A percentile compares a stretch with the other conserved stretches of the same genome.
These are phyloP conservation scores for Suhomyces terraborum DNA, from an alignment of 1,139 yeast genomes.

Conservation along the genomic window DNA sequence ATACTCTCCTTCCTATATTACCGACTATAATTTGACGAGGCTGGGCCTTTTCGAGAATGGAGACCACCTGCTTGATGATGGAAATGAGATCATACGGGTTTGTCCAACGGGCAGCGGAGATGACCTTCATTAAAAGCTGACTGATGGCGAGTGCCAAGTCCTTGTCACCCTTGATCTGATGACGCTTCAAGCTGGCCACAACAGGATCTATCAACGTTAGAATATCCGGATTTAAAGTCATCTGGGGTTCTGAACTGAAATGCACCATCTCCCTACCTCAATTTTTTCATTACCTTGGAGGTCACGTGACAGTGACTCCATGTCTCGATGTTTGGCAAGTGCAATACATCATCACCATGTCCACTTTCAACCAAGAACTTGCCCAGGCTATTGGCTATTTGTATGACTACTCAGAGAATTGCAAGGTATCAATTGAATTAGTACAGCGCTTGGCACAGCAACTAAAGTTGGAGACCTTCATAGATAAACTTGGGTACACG, in stretches of 20 bases:
- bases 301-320: neutral
- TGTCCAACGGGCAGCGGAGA: slow-evolving; percentile 88
- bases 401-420: slow-evolving; percentile 35
- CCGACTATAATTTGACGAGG: slow-evolving; percentile 87
- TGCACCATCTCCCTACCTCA: neutral
- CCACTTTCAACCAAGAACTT: slow-evolving; percentile 24
- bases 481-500: slow-evolving; percentile 41
- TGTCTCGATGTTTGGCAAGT: neutral
- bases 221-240: slow-evolving; percentile 37
- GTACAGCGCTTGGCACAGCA: slow-evolving; percentile 46
- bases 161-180: slow-evolving; percentile 73
- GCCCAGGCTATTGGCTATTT: slow-evolving; percentile 33
- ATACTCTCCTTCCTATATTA: slow-evolving; percentile 84
- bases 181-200: slow-evolving; percentile 57
- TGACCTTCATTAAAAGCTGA: slow-evolving; percentile 81
- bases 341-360: slow-evolving; percentile 11
- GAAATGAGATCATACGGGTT: slow-evolving; percentile 70
- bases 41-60: slow-evolving; percentile 58
- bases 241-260: neutral
- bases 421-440: slow-evolving; percentile 40
- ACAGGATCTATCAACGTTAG: slow-evolving; percentile 42
- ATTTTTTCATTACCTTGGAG: neutral
- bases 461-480: slow-evolving; percentile 45
- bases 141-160: slow-evolving; percentile 85
- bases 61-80: slow-evolving; percentile 69